Evolutionary conservation across 139 green algal genomes (phyloP).

Genomic region (Chlorella vulgaris): DNA sequence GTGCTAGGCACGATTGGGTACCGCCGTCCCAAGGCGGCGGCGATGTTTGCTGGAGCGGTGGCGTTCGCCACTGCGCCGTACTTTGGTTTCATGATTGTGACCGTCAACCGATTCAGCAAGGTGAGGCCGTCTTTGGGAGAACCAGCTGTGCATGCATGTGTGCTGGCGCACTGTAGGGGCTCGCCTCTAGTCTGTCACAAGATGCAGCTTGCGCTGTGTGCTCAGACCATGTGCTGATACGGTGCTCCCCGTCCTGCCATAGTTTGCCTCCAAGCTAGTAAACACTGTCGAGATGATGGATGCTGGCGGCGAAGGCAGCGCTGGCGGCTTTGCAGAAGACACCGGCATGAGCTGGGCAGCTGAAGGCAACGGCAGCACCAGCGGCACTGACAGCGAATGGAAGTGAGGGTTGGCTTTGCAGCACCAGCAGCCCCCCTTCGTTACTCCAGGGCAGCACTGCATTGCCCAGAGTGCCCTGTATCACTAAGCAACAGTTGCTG

Average conservation of each 20-base stretch:
- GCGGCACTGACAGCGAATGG: neutral
- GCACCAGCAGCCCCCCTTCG: neutral
- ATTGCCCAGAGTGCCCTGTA: no score
- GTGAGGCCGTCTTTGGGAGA: neutral
- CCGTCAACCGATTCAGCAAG: constrained; percentile 31
- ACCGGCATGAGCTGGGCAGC: neutral
- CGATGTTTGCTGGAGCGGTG: constrained; percentile 23
- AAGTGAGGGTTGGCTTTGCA: neutral
- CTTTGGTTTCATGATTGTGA: constrained; percentile 25
- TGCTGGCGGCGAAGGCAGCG: no score
- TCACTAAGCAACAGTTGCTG: no score
- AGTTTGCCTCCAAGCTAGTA: constrained; percentile 30
- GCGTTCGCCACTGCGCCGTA: constrained; percentile 16
- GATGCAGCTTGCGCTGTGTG: no score
- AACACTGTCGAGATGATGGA: constrained; percentile 15
- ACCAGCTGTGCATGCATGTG: neutral
- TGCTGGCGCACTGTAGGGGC: no score
- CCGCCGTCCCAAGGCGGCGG: constrained; percentile 10
- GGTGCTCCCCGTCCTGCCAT: neutral
- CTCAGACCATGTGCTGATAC: no score
- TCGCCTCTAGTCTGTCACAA: no score
- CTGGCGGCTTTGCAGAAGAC: neutral
- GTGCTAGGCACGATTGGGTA: constrained; percentile 40
- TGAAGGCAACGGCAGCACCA: neutral
- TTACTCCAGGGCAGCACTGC: no score